phyloP scores from a whole-genome alignment of 352 stramenopile species.

The Phytophthora hybrid region DNA sequence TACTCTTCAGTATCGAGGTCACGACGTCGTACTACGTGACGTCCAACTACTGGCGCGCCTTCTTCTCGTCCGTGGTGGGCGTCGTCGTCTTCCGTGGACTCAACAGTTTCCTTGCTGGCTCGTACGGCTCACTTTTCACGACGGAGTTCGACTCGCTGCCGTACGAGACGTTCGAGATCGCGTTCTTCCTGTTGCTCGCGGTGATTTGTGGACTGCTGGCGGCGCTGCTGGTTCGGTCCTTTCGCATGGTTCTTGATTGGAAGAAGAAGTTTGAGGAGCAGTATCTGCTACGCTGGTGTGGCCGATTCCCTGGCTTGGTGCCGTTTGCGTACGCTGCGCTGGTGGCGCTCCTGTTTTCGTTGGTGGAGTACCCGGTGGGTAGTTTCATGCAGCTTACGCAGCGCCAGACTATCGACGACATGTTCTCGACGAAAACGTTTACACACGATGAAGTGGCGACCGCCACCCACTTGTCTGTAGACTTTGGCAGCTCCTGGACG shows the following conservation, averaged over 20 bases:
- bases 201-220: conserved; percentile 86
- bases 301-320: conserved; percentile 34
- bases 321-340: conserved; percentile 77
- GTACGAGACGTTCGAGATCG: conserved; percentile 80
- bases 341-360: conserved; percentile 71
- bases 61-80: conserved; percentile 89
- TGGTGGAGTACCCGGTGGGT: conserved; percentile 77
- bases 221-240: conserved; percentile 79
- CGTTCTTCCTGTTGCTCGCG: conserved; percentile 82
- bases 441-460: conserved; percentile 42
- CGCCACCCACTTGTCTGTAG: conserved; percentile 42
- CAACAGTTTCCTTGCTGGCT: conserved; percentile 66
- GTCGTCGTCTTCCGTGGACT: conserved; percentile 87
- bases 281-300: conserved; percentile 29
- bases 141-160: conserved; percentile 77
- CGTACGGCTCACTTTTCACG: conserved; percentile 80
- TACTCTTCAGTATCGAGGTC: conserved; percentile 86
- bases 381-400: conserved; percentile 85
- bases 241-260: conserved; percentile 56
- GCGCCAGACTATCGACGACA: conserved; percentile 86
- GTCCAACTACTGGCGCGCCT: conserved; percentile 90
- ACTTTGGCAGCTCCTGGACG: conserved; percentile 63
- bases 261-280: conserved; percentile 54
- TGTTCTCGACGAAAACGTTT: conserved; percentile 81
- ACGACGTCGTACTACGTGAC: conserved; percentile 91